Evolutionary conservation across 2,329 filamentous ascomycete species (phyloP).

Genomic region (Aspergillus caelatus): DNA sequence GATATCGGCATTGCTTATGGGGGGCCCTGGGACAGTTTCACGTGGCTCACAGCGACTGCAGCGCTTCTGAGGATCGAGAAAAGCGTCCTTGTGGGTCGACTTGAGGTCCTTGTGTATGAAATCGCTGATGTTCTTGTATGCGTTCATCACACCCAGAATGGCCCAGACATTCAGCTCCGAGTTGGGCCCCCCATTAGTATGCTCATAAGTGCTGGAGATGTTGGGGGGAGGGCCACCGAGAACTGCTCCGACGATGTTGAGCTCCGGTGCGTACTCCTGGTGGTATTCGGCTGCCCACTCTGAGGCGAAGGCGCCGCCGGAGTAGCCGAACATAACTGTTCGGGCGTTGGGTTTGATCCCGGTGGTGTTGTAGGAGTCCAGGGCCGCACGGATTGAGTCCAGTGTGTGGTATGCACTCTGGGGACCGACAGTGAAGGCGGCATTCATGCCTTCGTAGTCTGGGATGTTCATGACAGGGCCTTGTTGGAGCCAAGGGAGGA

Average conservation of each 20-base stretch:
- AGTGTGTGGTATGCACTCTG: conserved; percentile 13
- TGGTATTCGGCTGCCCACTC: conserved; percentile 17
- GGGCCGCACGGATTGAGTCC: conserved; percentile 14
- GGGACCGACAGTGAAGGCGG: conserved; percentile 15
- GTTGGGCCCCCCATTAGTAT: not conserved
- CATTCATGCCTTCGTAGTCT: conserved; percentile 16
- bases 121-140: not conserved
- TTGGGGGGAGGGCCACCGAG: conserved; percentile 11
- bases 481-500: conserved; percentile 25
- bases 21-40: not conserved
- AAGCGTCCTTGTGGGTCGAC: not conserved
- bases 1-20: not conserved
- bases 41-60: not conserved
- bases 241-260: conserved; percentile 9
- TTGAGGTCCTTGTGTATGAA: not conserved
- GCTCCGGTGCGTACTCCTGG: not conserved
- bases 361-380: not conserved
- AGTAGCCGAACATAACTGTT: conserved; percentile 14
- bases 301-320: conserved; percentile 12
- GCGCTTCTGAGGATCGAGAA: not conserved
- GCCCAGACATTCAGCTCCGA: not conserved
- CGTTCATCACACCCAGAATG: not conserved
- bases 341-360: conserved; percentile 4
- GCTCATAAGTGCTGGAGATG: conserved; percentile 3
- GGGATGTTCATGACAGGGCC: conserved; percentile 13